A percentile compares a stretch with the other conserved stretches of the same genome.
These are phyloP conservation scores for Epichloe gansuensis DNA, from an alignment of 2,329 filamentous ascomycete genomes.

Conservation along the genomic window DNA sequence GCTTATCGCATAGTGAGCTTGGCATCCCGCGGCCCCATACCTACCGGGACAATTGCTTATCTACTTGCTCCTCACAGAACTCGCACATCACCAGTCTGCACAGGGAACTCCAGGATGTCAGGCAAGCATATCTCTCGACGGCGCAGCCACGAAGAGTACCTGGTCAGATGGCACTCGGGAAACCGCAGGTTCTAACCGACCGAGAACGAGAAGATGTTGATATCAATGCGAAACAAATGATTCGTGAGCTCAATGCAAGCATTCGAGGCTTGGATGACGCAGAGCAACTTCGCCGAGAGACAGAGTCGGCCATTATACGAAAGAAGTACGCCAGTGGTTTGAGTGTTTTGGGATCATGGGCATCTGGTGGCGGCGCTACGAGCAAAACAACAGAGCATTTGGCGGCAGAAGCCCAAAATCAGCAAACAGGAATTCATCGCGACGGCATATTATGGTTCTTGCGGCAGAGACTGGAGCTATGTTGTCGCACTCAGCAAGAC, in stretches of 20 bases:
- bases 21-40: conserved; percentile 1
- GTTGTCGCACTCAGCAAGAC: conserved; percentile 63
- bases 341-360: conserved; percentile 52
- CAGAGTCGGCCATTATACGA: conserved; percentile 54
- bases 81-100: conserved; percentile 72
- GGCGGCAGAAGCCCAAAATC: conserved; percentile 56
- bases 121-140: conserved; percentile 82
- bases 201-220: conserved; percentile 77
- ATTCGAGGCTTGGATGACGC: conserved; percentile 71
- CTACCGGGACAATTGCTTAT: not conserved
- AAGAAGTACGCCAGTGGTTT: conserved; percentile 56
- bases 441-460: conserved; percentile 79
- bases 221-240: conserved; percentile 69
- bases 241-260: conserved; percentile 71
- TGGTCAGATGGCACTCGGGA: conserved; percentile 31
- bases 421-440: conserved; percentile 55
- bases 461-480: conserved; percentile 60
- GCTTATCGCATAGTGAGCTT: conserved; percentile 74
- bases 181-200: conserved; percentile 54
- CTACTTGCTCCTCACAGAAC: conserved; percentile 43
- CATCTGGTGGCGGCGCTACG: conserved; percentile 42
- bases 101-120: conserved; percentile 66
- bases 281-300: conserved; percentile 68
- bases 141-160: conserved; percentile 49
- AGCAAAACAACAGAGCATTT: conserved; percentile 51